Evolutionary conservation across 768 basidiomycete species (phyloP).

Genomic region (Pleurotus salmoneostramineus): DNA sequence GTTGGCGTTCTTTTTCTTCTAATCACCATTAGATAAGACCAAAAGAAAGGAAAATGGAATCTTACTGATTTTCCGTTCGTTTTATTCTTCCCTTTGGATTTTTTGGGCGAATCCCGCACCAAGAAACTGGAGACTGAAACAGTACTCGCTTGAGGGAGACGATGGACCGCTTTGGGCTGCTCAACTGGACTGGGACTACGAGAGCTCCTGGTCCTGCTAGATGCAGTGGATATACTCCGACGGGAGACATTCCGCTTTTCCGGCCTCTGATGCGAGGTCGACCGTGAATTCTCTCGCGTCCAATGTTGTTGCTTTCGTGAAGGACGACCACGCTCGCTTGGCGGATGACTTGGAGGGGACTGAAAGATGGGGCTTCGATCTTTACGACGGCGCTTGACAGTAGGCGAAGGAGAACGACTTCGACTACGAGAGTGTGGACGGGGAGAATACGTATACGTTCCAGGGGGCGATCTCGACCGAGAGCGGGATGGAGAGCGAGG

Average conservation of each 20-base stretch:
- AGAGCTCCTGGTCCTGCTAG: conserved; percentile 58
- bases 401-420: conserved; percentile 57
- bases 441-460: conserved; percentile 51
- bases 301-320: conserved; percentile 25
- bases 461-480: conserved; percentile 57
- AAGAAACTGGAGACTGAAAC: conserved; percentile 20
- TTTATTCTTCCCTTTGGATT: conserved; percentile 31
- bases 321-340: conserved; percentile 40
- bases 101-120: conserved; percentile 9
- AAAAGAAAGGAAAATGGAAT: conserved; percentile 15
- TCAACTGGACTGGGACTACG: conserved; percentile 51
- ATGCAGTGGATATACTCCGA: conserved; percentile 50
- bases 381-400: conserved; percentile 51
- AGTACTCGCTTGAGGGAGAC: conserved; percentile 47
- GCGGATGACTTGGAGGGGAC: conserved; percentile 41
- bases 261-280: conserved; percentile 40
- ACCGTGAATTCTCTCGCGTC: conserved; percentile 24
- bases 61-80: conserved; percentile 28
- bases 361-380: conserved; percentile 41
- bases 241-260: conserved; percentile 29
- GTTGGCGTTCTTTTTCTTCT: conserved; percentile 7
- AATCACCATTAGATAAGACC: background rate
- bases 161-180: conserved; percentile 54
- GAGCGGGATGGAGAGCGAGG: conserved; percentile 52
- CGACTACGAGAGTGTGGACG: conserved; percentile 61